These are phyloP conservation scores for Senna siamea DNA, from an alignment of 306 rosid genomes.

Conservation along the genomic window DNA sequence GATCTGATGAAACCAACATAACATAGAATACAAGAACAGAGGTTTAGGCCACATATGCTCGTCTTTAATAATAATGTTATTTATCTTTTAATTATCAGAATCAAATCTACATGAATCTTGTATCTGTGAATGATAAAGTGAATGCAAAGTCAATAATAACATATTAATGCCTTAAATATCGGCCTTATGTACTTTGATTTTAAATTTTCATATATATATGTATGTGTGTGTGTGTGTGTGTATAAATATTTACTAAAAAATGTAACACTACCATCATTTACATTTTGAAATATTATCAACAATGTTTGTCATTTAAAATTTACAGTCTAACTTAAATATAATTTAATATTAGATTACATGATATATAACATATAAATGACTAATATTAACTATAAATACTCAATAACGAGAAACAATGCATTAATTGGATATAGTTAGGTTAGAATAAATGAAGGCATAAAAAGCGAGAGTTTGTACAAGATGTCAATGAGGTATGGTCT, in stretches of 20 bases:
- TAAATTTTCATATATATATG: too few species aligned
- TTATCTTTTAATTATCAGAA: constrained; percentile 20
- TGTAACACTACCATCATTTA: too few species aligned
- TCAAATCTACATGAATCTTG: constrained; percentile 45
- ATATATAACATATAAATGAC: too few species aligned
- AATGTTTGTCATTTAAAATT: too few species aligned
- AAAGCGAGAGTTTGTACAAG: not conserved
- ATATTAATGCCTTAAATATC: not conserved
- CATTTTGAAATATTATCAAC: too few species aligned
- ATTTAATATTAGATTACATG: too few species aligned
- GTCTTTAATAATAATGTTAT: constrained; percentile 1
- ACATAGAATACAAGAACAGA: constrained; percentile 33
- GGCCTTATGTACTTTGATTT: not conserved
- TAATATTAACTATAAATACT: too few species aligned
- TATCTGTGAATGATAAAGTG: constrained; percentile 34
- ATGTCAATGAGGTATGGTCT: constrained; percentile 16
- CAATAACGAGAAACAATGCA: too few species aligned
- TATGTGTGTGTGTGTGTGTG: too few species aligned
- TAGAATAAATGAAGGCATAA: not conserved
- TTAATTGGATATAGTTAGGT: not conserved
- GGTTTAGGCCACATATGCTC: constrained; percentile 15
- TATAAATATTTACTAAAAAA: too few species aligned
- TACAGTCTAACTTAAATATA: too few species aligned
- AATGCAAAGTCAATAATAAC: constrained; percentile 42
- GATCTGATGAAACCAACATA: constrained; percentile 27